Conservation (phyloP, 148 eudicot genomes). For the Chenopodium album region DNA sequence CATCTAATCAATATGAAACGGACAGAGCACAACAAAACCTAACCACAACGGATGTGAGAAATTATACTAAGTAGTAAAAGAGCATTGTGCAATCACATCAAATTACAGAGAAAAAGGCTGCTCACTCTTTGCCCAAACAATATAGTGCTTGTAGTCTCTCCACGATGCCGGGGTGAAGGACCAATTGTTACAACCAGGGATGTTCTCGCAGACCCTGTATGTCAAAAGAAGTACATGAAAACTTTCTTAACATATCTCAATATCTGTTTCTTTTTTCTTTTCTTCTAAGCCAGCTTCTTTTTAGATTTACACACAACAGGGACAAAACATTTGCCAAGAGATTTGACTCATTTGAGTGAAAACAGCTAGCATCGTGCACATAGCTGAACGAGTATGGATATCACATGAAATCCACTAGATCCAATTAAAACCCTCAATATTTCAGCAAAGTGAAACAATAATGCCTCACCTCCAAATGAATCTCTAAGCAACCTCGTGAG, state of each 20-base stretch:
- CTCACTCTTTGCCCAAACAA: constrained; percentile 96
- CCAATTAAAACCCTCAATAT: neutral
- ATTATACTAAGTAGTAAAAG: neutral
- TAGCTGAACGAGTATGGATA: neutral
- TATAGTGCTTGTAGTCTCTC: constrained; percentile 92
- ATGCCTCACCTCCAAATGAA: constrained; percentile 94
- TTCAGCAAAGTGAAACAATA: neutral
- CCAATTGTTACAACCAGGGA: constrained; percentile 85
- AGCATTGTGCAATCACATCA: neutral
- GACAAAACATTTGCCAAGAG: neutral
- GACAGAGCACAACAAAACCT: neutral
- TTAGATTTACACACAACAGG: neutral
- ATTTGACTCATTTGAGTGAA: neutral
- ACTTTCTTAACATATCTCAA: neutral
- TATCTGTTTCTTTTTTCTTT: neutral
- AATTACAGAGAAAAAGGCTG: constrained; percentile 12
- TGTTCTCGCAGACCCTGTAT: constrained; percentile 87
- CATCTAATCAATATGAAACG: neutral
- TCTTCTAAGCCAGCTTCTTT: neutral
- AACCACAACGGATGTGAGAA: neutral
- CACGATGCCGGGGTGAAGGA: constrained; percentile 96
- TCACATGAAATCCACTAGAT: neutral
- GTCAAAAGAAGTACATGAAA: constrained; percentile 19
- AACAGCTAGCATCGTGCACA: neutral
- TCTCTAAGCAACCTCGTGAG: constrained; percentile 96